Evolutionary conservation across 2,329 filamentous ascomycete species (phyloP).

Genomic region (Paradendryphiella salina): DNA sequence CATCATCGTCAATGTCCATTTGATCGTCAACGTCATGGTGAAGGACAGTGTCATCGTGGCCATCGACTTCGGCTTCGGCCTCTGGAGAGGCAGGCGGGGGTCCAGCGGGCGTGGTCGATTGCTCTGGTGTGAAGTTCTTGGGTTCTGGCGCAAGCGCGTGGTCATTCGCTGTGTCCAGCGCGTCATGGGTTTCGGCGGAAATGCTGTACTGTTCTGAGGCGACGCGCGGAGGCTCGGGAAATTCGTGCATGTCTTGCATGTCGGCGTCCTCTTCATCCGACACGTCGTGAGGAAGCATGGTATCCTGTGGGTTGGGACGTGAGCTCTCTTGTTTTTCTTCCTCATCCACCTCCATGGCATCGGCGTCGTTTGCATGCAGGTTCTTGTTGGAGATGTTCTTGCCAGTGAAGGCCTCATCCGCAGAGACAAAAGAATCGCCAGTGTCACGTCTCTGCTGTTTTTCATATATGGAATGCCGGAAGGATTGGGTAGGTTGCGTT

Average conservation of each 20-base stretch:
- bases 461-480: constrained; percentile 28
- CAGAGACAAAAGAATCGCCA: constrained; percentile 55
- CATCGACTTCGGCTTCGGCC: constrained; percentile 1
- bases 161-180: constrained; percentile 32
- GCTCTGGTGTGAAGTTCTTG: constrained; percentile 24
- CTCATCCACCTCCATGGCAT: constrained; percentile 42
- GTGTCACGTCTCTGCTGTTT: constrained; percentile 39
- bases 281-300: constrained; percentile 33
- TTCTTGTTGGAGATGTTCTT: constrained; percentile 37
- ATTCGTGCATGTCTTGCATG: constrained; percentile 25
- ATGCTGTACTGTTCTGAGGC: constrained; percentile 40
- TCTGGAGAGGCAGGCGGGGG: constrained; percentile 31
- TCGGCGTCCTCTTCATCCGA: constrained; percentile 24
- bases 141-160: constrained; percentile 29
- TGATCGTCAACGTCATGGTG: constrained; percentile 45
- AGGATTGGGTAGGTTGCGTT: constrained; percentile 37
- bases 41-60: constrained; percentile 37
- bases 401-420: constrained; percentile 49
- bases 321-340: constrained; percentile 26
- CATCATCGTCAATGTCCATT: constrained; percentile 56
- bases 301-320: constrained; percentile 29
- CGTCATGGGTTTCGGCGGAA: constrained; percentile 39
- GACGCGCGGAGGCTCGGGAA: constrained; percentile 27
- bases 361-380: constrained; percentile 23
- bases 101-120: constrained; percentile 28